Evolutionary conservation across 495 filamentous ascomycete species (phyloP).

Genomic region (Articulospora tetracladia): DNA sequence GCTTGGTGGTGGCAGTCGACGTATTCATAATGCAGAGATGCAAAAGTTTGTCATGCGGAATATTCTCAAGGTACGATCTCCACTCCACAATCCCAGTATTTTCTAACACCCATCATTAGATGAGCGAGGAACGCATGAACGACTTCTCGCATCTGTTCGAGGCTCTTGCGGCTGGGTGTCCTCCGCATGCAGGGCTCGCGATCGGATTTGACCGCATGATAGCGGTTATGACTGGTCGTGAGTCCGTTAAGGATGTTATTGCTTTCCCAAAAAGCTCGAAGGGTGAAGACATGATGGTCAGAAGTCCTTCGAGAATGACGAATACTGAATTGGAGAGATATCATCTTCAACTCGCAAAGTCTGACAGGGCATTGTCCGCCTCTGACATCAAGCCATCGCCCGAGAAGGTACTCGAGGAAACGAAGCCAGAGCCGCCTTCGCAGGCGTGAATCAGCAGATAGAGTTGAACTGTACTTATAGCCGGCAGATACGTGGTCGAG

Average conservation of each 20-base stretch:
- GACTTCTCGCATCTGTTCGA: conserved; percentile 84
- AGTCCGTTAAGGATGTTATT: conserved; percentile 85
- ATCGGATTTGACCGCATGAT: conserved; percentile 88
- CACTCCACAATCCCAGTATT: neutral
- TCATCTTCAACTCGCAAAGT: conserved; percentile 45
- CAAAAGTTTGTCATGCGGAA: conserved; percentile 84
- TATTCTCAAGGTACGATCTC: conserved; percentile 52
- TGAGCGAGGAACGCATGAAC: conserved; percentile 54
- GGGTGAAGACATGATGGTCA: conserved; percentile 79
- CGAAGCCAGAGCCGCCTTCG: neutral
- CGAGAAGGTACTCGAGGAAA: neutral
- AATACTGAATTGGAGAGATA: conserved; percentile 66
- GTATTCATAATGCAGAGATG: conserved; percentile 82
- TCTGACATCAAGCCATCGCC: neutral
- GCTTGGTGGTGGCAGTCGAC: conserved; percentile 85
- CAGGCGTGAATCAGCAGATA: neutral
- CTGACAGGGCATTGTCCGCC: neutral
- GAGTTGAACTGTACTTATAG: no score
- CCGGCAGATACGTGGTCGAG: no score
- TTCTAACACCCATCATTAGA: conserved; percentile 25
- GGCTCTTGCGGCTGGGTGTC: conserved; percentile 82
- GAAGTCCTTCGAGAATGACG: conserved; percentile 63
- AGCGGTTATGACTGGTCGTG: conserved; percentile 71
- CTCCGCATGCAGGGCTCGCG: conserved; percentile 93
- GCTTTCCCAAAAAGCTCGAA: conserved; percentile 92